Percentiles rank a stretch among this genome's conserved stretches.
phyloP scores from a whole-genome alignment of 2,329 filamentous ascomycete genomes.

The Fusarium chuoi region DNA sequence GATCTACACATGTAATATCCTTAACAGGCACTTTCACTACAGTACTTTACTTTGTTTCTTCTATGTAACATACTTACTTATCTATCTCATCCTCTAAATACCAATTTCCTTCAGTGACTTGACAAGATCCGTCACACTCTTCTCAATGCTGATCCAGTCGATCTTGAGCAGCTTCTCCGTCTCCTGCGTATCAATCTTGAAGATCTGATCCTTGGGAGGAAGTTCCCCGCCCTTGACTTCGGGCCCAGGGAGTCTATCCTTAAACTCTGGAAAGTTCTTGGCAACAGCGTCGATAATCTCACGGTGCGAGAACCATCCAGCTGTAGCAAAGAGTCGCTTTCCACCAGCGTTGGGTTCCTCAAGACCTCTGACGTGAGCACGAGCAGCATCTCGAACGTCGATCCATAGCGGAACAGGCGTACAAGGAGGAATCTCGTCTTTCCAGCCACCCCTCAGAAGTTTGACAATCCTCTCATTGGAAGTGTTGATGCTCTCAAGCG shows the following conservation, averaged over 20 bases:
- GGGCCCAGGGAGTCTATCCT: conserved; percentile 57
- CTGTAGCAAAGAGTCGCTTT: conserved; percentile 61
- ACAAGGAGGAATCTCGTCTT: conserved; percentile 53
- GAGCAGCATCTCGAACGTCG: conserved; percentile 66
- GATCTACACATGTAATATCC: conserved; percentile 7
- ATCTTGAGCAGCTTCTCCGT: conserved; percentile 70
- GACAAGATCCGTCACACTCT: conserved; percentile 71
- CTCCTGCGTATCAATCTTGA: conserved; percentile 66
- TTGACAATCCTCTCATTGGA: conserved; percentile 63
- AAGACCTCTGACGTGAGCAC: conserved; percentile 63
- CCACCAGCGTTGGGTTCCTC: conserved; percentile 60
- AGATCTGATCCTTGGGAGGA: conserved; percentile 55
- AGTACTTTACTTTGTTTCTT: not conserved
- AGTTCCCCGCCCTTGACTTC: conserved; percentile 57
- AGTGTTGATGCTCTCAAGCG: conserved; percentile 61
- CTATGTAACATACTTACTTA: conserved; percentile 2
- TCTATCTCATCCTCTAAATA: conserved; percentile 23
- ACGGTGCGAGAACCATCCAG: conserved; percentile 59
- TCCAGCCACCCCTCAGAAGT: conserved; percentile 62
- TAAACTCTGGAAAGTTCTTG: conserved; percentile 61
- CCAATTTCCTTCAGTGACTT: conserved; percentile 67
- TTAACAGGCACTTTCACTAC: conserved; percentile 3
- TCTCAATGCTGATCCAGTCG: conserved; percentile 70
- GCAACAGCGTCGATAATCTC: conserved; percentile 57
- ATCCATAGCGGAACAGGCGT: conserved; percentile 60